phyloP scores from a whole-genome alignment of 2,329 filamentous ascomycete genomes.

The Anisogramma anomala region DNA sequence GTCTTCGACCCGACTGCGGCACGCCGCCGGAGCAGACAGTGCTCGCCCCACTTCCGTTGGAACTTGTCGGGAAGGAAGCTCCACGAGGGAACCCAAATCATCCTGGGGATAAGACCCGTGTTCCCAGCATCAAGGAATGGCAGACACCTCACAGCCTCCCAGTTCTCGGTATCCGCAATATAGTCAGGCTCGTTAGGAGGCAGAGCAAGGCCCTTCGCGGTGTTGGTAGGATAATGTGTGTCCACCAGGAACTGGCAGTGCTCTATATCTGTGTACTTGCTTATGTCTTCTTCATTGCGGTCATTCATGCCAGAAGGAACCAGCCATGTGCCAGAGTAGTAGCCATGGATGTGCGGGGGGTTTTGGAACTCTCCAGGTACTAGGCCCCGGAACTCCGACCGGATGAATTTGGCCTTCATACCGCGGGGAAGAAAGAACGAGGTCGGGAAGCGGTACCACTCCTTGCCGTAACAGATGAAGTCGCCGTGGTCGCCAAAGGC shows the following conservation, averaged over 20 bases:
- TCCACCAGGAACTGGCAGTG: constrained; percentile 80
- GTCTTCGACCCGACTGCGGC: no score
- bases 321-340: constrained; percentile 76
- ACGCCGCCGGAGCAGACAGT: constrained; percentile 63
- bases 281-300: constrained; percentile 70
- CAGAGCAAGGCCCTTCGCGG: constrained; percentile 23
- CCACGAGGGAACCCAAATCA: constrained; percentile 70
- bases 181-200: constrained; percentile 73
- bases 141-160: constrained; percentile 66
- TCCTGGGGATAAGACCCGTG: constrained; percentile 62
- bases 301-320: constrained; percentile 83
- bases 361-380: constrained; percentile 85
- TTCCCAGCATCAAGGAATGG: constrained; percentile 69
- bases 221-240: constrained; percentile 58
- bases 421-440: constrained; percentile 81
- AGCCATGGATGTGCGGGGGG: constrained; percentile 53
- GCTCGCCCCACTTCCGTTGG: constrained; percentile 71
- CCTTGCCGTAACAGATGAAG: constrained; percentile 80
- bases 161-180: constrained; percentile 57
- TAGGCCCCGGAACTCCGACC: constrained; percentile 78
- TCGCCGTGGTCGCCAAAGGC: constrained; percentile 49
- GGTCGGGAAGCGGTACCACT: constrained; percentile 96
- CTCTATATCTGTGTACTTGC: constrained; percentile 72
- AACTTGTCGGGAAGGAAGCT: constrained; percentile 56
- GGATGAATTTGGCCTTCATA: constrained; percentile 79